These are phyloP conservation scores for Stagonosporopsis chrysanthemi DNA, from an alignment of 2,329 filamentous ascomycete species.

Conservation along the genomic window DNA sequence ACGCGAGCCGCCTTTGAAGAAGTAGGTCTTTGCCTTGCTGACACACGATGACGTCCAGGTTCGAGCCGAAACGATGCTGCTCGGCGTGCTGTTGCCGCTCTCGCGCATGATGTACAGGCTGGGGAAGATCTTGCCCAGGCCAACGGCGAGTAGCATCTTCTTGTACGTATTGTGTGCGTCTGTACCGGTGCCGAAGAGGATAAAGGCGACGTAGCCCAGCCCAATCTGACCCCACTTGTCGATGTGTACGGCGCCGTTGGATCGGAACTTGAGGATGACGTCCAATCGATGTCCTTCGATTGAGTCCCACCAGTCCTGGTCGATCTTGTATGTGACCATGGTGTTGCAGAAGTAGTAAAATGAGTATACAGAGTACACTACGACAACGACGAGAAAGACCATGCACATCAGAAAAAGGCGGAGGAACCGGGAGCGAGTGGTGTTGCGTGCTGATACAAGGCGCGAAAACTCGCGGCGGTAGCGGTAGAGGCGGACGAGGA, in stretches of 20 bases:
- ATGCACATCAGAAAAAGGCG: slow-evolving; percentile 67
- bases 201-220: slow-evolving; percentile 63
- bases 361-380: slow-evolving; percentile 58
- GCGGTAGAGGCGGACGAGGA: slow-evolving; percentile 66
- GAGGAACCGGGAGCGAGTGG: slow-evolving; percentile 67
- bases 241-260: slow-evolving; percentile 55
- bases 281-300: slow-evolving; percentile 63
- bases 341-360: slow-evolving; percentile 56
- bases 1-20: slow-evolving; percentile 19
- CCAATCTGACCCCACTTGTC: slow-evolving; percentile 67
- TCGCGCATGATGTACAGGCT: slow-evolving; percentile 32
- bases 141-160: slow-evolving; percentile 32
- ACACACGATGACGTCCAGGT: slow-evolving; percentile 28
- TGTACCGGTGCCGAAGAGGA: slow-evolving; percentile 70
- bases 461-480: slow-evolving; percentile 66
- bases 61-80: slow-evolving; percentile 23
- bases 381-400: slow-evolving; percentile 57
- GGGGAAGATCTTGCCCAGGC: slow-evolving; percentile 42
- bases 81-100: slow-evolving; percentile 25
- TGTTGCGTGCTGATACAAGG: slow-evolving; percentile 62
- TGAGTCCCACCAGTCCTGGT: slow-evolving; percentile 59
- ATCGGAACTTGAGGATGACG: slow-evolving; percentile 57
- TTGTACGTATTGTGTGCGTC: slow-evolving; percentile 59
- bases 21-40: slow-evolving; percentile 37
- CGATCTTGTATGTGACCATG: slow-evolving; percentile 1